Conservation (phyloP, 768 basidiomycete species). For the Rubroboletus satanas region DNA sequence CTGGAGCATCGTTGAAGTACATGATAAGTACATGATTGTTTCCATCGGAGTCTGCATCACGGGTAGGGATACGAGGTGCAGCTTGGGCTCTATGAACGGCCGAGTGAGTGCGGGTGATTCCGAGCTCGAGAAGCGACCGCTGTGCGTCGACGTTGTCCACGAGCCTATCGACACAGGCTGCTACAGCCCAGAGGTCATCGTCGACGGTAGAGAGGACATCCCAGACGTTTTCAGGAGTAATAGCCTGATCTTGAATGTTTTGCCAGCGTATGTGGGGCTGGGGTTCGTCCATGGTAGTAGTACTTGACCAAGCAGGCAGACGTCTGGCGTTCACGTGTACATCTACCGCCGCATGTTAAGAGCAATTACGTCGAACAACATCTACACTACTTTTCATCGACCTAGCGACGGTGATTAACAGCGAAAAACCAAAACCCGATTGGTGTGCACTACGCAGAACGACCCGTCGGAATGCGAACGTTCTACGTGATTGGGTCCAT, state of each 20-base stretch:
- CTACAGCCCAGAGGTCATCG: constrained; percentile 74
- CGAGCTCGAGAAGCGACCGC: constrained; percentile 56
- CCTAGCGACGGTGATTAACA: constrained; percentile 4
- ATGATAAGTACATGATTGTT: constrained; percentile 34
- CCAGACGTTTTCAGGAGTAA: constrained; percentile 48
- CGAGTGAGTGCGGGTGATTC: constrained; percentile 53
- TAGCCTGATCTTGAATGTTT: constrained; percentile 49
- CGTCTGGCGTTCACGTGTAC: constrained; percentile 1
- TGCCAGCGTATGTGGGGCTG: constrained; percentile 53
- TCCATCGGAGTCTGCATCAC: constrained; percentile 14
- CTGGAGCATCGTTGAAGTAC: constrained; percentile 54
- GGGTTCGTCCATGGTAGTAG: constrained; percentile 34
- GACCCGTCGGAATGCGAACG: neutral
- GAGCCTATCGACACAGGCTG: constrained; percentile 69
- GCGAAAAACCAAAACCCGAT: constrained; percentile 46
- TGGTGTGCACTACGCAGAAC: constrained; percentile 7
- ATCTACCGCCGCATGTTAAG: neutral
- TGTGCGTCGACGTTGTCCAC: constrained; percentile 56
- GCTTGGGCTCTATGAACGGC: constrained; percentile 48
- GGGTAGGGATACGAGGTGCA: constrained; percentile 25
- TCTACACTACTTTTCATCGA: constrained; percentile 31
- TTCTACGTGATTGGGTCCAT: constrained; percentile 10
- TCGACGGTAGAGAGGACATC: constrained; percentile 46
- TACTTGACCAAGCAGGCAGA: neutral
- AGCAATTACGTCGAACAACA: neutral